Evolutionary conservation across 257 asterid genomes (phyloP), one percentile per base, ranked within the genome.

Genomic region (Ajuga chamaepitys): DNA sequence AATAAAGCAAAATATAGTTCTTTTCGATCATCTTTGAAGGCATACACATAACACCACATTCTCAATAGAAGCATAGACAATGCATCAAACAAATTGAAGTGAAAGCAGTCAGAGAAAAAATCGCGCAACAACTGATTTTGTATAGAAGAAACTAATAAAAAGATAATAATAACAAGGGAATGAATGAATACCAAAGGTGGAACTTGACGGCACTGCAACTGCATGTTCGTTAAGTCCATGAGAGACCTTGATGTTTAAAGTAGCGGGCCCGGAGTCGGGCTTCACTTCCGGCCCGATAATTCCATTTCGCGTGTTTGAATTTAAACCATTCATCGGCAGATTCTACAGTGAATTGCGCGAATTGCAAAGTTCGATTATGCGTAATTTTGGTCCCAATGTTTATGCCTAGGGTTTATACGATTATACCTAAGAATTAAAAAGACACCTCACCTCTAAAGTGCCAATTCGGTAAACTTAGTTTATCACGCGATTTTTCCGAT

Each of bases 131-230:
- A 34, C 34, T 11, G 11, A 70, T 32, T 7, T 52, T 9, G 12
- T 9, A 17, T 28, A 35, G 8, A 17, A 28, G 35, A 41, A 2
- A n/a, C n/a, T n/a, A n/a, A 8, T 2, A n/a, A 64, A 42, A 20
- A 5, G 22, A 34, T 1, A 9, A 14, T 0, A 26, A 2, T 12
- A 53, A 14, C 12, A 14, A 30, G 32, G 8, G 62, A 14, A 26
- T 10, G 3, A 18, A 17, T 14, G 14, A 37, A 24, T 78, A 81
- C 86, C 86, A 56, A 81, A 81, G 64, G 66, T 75, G 59, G 80
- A 78, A 40, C 70, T 26, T 21, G 78, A 58, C 2, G 84, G 82
- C 46, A 75, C 76, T 28, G 55, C 71, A 58, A 82, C 77, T 60
- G 70, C 80, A 55, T 67, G 64, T 13, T 62, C 72, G 62, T 70